Evolutionary conservation across 495 filamentous ascomycete species (phyloP).

Genomic region (Aspergillus asperescens): DNA sequence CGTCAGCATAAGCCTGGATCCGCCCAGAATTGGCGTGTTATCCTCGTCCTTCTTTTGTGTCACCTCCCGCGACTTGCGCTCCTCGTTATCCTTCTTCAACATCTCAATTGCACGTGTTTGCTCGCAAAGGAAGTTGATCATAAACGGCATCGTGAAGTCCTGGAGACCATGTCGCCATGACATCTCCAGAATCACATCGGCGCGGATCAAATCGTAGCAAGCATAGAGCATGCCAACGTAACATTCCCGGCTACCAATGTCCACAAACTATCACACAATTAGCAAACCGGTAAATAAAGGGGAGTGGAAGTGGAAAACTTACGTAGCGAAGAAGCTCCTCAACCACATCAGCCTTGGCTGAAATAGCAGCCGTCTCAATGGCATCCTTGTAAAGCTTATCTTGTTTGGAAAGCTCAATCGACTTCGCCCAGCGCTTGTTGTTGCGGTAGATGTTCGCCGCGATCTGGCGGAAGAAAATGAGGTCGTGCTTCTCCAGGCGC

Average conservation of each 20-base stretch:
- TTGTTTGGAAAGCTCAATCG: conserved; percentile 96
- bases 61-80: conserved; percentile 83
- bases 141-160: conserved; percentile 99
- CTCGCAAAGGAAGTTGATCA: conserved; percentile 96
- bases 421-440: conserved; percentile 99
- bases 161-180: conserved; percentile 94
- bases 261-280: conserved; percentile 72
- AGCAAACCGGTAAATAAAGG: neutral
- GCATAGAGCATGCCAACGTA: conserved; percentile 99
- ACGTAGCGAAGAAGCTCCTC: conserved; percentile 95
- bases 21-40: conserved; percentile 87
- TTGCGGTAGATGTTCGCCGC: conserved; percentile 98
- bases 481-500: conserved; percentile 89
- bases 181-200: conserved; percentile 87
- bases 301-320: conserved; percentile 39
- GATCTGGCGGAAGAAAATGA: conserved; percentile 99
- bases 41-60: conserved; percentile 86
- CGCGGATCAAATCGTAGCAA: conserved; percentile 94
- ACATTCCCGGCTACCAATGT: conserved; percentile 98
- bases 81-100: conserved; percentile 95
- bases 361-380: conserved; percentile 97
- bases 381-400: conserved; percentile 99
- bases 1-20: conserved; percentile 94
- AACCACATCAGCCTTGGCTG: conserved; percentile 81
- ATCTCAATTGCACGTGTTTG: conserved; percentile 78